Percentiles rank a stretch among this genome's conserved stretches.
Conservation (phyloP, 169 alveolate species). For the Blepharisma undulans region DNA sequence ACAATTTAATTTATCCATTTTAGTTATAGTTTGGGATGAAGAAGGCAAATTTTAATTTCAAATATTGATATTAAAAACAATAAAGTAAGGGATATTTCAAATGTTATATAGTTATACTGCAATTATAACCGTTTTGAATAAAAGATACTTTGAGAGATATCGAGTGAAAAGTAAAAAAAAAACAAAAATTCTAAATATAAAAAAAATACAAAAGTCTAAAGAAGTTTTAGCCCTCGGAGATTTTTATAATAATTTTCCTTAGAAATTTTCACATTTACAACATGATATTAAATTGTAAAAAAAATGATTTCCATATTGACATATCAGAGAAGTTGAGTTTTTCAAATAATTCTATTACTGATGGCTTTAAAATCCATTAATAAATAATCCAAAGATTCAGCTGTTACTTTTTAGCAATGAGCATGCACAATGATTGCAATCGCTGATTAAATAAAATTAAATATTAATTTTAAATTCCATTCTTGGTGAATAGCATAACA, state of each 20-base stretch:
- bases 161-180: background rate
- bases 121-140: no score
- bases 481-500: no score
- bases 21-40: no score
- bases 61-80: no score
- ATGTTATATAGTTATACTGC: no score
- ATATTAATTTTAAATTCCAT: no score
- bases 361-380: background rate
- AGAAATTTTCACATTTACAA: background rate
- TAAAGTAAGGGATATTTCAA: no score
- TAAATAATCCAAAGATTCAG: background rate
- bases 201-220: background rate
- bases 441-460: background rate
- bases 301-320: background rate
- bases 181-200: background rate
- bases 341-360: background rate
- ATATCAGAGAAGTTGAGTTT: background rate
- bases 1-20: background rate
- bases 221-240: background rate
- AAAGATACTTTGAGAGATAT: no score
- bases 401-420: background rate
- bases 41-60: no score
- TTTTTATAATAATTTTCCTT: background rate
- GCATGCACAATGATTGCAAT: background rate
- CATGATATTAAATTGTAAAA: background rate